Percentiles rank a stretch among this genome's conserved stretches.
Evolutionary conservation across 2,329 filamentous ascomycete species (phyloP).

Genomic region (Trichoderma hamatum): DNA sequence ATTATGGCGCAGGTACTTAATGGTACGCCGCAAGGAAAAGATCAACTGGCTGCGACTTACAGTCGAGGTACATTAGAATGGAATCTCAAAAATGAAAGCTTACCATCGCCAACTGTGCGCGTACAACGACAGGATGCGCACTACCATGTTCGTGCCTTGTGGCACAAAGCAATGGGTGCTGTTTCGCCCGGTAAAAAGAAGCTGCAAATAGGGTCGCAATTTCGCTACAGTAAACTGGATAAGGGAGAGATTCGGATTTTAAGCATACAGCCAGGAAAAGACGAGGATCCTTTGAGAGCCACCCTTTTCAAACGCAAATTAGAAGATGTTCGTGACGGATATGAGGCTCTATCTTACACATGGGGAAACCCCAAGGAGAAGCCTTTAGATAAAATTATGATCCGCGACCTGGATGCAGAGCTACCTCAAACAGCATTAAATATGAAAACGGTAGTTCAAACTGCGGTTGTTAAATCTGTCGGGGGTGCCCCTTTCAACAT

Average conservation of each 20-base stretch:
- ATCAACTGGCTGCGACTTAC: background rate
- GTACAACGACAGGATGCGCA: background rate
- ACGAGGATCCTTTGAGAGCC: background rate
- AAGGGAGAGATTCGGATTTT: background rate
- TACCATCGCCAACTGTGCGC: background rate
- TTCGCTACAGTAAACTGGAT: background rate
- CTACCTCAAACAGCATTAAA: background rate
- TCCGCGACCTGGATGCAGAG: slow-evolving; percentile 1
- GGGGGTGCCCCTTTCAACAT: background rate
- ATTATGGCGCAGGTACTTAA: background rate
- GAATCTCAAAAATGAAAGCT: background rate
- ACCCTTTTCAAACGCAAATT: background rate
- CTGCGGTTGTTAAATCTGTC: background rate
- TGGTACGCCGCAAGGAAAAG: background rate
- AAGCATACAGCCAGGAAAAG: background rate
- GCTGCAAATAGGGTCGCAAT: background rate
- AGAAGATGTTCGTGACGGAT: background rate
- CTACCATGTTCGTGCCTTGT: background rate
- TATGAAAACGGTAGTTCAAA: background rate
- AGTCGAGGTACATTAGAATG: background rate
- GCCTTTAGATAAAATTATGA: background rate
- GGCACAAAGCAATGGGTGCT: background rate
- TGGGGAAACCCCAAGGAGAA: background rate
- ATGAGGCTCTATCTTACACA: slow-evolving; percentile 2
- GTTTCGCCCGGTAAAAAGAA: background rate